Conservation (phyloP, 495 filamentous ascomycete species). For the Aspergillus funiculosus region DNA sequence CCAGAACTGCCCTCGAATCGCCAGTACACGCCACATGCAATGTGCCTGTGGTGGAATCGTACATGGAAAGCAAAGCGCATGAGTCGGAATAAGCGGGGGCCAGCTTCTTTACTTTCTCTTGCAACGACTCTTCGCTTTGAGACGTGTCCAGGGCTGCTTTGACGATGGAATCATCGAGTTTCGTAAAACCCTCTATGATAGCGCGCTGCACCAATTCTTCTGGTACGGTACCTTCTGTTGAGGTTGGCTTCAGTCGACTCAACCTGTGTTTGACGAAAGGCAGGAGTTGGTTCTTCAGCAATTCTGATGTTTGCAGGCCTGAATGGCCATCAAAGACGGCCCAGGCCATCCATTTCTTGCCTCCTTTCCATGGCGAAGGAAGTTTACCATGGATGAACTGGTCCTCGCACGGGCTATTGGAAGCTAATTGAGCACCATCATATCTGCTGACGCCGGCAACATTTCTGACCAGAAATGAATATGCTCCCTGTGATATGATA, state of each 20-base stretch:
- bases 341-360: conserved; percentile 43
- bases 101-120: conserved; percentile 30
- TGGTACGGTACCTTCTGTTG: conserved; percentile 6
- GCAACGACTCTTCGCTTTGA: conserved; percentile 20
- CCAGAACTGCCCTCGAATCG: conserved; percentile 57
- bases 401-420: conserved; percentile 47
- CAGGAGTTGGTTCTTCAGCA: conserved; percentile 37
- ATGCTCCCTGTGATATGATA: conserved; percentile 25
- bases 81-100: conserved; percentile 50
- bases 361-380: conserved; percentile 31
- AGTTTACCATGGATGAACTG: conserved; percentile 40
- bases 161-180: conserved; percentile 48
- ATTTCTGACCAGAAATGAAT: conserved; percentile 25
- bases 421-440: conserved; percentile 41
- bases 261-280: conserved; percentile 36
- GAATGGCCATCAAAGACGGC: conserved; percentile 49
- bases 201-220: conserved; percentile 33
- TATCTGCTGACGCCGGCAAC: conserved; percentile 35
- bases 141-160: conserved; percentile 29
- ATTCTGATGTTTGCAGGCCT: conserved; percentile 39
- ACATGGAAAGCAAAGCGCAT: conserved; percentile 54
- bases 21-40: conserved; percentile 55
- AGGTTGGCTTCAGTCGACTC: conserved; percentile 17
- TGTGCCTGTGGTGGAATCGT: conserved; percentile 41
- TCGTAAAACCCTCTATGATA: conserved; percentile 42